A percentile compares a stretch with the other conserved stretches of the same genome.
phyloP scores from a whole-genome alignment of 208 protist genomes.

The Trypanosoma theileri region DNA sequence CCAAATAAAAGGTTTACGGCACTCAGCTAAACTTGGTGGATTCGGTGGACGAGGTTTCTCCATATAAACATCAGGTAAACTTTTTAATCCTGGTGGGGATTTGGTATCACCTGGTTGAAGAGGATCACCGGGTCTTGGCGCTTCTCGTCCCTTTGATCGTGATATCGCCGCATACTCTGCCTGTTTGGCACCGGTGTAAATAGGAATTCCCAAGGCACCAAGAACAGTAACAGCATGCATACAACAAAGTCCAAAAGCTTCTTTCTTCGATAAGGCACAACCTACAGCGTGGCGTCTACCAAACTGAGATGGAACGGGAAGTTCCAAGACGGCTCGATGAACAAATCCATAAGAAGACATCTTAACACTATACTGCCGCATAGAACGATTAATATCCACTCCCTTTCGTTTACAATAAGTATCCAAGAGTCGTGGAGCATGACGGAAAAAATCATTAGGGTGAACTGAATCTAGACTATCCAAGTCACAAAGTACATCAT shows the following conservation, averaged over 20 bases:
- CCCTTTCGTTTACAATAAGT: constrained; percentile 44
- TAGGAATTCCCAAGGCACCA: constrained; percentile 53
- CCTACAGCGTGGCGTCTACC: constrained; percentile 67
- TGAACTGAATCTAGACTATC: constrained; percentile 51
- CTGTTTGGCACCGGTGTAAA: constrained; percentile 54
- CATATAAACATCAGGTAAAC: constrained; percentile 22
- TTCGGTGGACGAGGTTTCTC: constrained; percentile 15
- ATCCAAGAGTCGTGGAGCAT: constrained; percentile 32
- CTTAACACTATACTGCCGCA: constrained; percentile 69
- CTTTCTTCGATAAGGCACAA: constrained; percentile 53
- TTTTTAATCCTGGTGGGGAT: constrained; percentile 59
- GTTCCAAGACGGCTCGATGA: constrained; percentile 72
- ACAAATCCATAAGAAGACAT: constrained; percentile 45
- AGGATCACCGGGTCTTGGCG: constrained; percentile 33
- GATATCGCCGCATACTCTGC: constrained; percentile 37
- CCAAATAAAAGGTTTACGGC: constrained; percentile 30
- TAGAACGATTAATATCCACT: constrained; percentile 49
- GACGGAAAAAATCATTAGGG: constrained; percentile 40
- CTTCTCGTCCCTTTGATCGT: constrained; percentile 27
- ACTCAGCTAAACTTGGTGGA: constrained; percentile 28
- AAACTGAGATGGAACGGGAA: constrained; percentile 57
- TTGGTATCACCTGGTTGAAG: constrained; percentile 33
- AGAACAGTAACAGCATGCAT: constrained; percentile 61
- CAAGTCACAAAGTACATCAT: constrained; percentile 78
- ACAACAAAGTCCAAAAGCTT: constrained; percentile 53